These are phyloP conservation scores for Annulohypoxylon stygium DNA, from an alignment of 495 filamentous ascomycete genomes.

Conservation along the genomic window DNA sequence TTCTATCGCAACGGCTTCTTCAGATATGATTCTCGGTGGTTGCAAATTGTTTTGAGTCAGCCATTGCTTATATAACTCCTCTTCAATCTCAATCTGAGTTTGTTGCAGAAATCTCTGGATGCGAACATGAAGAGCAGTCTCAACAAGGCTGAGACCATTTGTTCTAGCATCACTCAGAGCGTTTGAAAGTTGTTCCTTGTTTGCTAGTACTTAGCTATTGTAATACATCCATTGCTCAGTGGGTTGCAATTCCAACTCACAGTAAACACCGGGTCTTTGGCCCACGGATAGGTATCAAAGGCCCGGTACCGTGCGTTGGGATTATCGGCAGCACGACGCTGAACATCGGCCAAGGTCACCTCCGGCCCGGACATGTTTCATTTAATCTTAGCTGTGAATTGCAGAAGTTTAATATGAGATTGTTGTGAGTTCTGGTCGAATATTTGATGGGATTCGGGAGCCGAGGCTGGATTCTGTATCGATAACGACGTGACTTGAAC, in stretches of 20 bases:
- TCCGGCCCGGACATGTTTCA: conserved; percentile 42
- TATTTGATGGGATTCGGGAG: background rate
- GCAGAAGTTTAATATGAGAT: background rate
- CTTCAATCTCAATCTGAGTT: conserved; percentile 54
- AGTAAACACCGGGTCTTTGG: conserved; percentile 51
- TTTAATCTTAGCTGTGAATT: background rate
- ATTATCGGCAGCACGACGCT: conserved; percentile 48
- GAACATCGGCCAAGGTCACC: conserved; percentile 38
- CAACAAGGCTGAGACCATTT: conserved; percentile 42
- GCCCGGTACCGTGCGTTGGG: conserved; percentile 45
- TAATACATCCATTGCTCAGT: conserved; percentile 1
- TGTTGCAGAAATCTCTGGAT: conserved; percentile 60
- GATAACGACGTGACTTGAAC: background rate
- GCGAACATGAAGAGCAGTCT: conserved; percentile 56
- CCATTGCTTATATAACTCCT: conserved; percentile 54
- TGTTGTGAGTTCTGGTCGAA: background rate
- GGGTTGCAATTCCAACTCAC: conserved; percentile 37
- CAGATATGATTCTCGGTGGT: conserved; percentile 43
- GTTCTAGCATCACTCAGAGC: conserved; percentile 24
- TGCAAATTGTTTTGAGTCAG: conserved; percentile 29
- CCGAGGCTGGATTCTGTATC: conserved; percentile 25
- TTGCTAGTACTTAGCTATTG: conserved; percentile 15
- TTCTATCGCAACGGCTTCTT: conserved; percentile 42
- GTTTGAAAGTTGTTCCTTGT: conserved; percentile 39
- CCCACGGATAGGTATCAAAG: conserved; percentile 53